Percentiles rank a stretch among this genome's conserved stretches.
These are phyloP conservation scores for Artemisia argyi DNA, from an alignment of 129 eudicot species.

Conservation along the genomic window DNA sequence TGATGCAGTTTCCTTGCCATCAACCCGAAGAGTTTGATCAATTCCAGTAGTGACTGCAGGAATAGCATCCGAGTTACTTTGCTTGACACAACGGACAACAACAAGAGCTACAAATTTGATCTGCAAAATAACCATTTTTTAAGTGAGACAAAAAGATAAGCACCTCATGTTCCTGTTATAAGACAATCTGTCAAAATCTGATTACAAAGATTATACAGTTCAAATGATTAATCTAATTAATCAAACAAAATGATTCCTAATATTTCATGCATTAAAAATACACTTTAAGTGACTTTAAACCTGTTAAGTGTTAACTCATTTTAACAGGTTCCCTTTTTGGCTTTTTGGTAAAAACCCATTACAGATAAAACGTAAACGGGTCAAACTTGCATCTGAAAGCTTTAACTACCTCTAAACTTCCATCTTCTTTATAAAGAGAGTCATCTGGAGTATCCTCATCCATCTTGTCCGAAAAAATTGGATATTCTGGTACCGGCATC, in stretches of 20 bases:
- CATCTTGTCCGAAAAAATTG: conserved; percentile 42
- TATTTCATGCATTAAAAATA: no score
- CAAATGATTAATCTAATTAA: no score
- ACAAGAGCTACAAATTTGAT: conserved; percentile 66
- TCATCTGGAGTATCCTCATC: conserved; percentile 56
- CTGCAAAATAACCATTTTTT: conserved; percentile 43
- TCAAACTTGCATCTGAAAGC: not conserved
- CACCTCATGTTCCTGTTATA: conserved; percentile 3
- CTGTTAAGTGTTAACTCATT: no score
- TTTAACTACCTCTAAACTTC: conserved; percentile 73
- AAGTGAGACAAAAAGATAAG: conserved; percentile 2
- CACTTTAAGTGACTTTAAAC: no score
- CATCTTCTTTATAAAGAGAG: conserved; percentile 80
- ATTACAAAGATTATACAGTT: no score
- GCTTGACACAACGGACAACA: conserved; percentile 59
- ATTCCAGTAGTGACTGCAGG: conserved; percentile 30
- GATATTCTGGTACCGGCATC: conserved; percentile 64
- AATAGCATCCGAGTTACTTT: conserved; percentile 30
- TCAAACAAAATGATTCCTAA: no score
- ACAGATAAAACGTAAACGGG: not conserved
- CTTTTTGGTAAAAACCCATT: not conserved
- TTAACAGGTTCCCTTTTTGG: no score
- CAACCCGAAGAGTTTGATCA: conserved; percentile 26
- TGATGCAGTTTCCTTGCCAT: conserved; percentile 23
- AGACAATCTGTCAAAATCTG: not conserved